These are phyloP conservation scores for Pseudogymnoascus sp. DNA, from an alignment of 2,329 filamentous ascomycete genomes.

Conservation along the genomic window DNA sequence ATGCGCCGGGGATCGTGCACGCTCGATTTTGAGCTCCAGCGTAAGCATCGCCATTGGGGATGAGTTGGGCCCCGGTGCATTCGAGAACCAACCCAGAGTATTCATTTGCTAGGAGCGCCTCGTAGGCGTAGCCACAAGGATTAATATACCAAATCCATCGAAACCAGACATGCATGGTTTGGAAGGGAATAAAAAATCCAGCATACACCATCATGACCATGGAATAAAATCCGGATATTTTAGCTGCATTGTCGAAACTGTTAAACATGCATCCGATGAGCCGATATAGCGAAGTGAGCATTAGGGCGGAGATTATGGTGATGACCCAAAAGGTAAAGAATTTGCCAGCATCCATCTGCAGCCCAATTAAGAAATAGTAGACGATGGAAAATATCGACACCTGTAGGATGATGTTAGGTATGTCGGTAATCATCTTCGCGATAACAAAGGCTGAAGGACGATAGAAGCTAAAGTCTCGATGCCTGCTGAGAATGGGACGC, in stretches of 20 bases:
- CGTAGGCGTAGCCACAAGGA: slow-evolving; percentile 64
- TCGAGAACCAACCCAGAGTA: slow-evolving; percentile 52
- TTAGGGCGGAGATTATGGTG: slow-evolving; percentile 45
- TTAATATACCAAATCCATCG: slow-evolving; percentile 59
- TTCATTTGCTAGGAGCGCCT: slow-evolving; percentile 63
- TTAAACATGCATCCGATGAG: slow-evolving; percentile 48
- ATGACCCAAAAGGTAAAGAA: slow-evolving; percentile 60
- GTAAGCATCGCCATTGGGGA: slow-evolving; percentile 46
- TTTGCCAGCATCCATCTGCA: slow-evolving; percentile 42
- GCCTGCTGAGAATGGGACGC: slow-evolving; percentile 54
- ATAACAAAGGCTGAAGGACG: slow-evolving; percentile 55
- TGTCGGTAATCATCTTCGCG: slow-evolving; percentile 47
- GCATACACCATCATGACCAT: slow-evolving; percentile 53
- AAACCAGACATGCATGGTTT: slow-evolving; percentile 58
- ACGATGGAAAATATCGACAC: slow-evolving; percentile 50
- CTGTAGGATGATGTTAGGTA: slow-evolving; percentile 53
- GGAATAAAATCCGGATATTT: slow-evolving; percentile 46
- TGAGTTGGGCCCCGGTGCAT: slow-evolving; percentile 44
- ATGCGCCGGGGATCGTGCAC: slow-evolving; percentile 52
- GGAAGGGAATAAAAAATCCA: slow-evolving; percentile 56
- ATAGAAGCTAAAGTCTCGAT: slow-evolving; percentile 51
- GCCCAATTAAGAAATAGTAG: slow-evolving; percentile 58
- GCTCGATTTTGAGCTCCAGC: slow-evolving; percentile 37
- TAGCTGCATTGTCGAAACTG: slow-evolving; percentile 54
- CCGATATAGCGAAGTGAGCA: slow-evolving; percentile 53